These are phyloP conservation scores for Talaromyces sp. DNA, from an alignment of 2,329 filamentous ascomycete species.

Conservation along the genomic window DNA sequence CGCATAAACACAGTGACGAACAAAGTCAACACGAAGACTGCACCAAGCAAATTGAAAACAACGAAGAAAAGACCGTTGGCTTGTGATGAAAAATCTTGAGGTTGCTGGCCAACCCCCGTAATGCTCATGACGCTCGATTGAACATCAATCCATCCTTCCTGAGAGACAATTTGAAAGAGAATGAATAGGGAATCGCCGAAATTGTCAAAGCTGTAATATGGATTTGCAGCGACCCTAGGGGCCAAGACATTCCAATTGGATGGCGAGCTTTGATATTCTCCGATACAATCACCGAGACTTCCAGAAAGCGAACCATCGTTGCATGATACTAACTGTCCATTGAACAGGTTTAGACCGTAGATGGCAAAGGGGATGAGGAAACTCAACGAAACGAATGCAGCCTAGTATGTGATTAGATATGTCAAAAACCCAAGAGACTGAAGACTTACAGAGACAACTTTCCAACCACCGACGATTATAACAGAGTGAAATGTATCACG, in stretches of 20 bases:
- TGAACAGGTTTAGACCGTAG: slow-evolving; percentile 90
- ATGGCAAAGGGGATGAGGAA: slow-evolving; percentile 95
- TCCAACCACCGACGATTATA: slow-evolving; percentile 90
- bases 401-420: slow-evolving; percentile 37
- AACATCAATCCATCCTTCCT: slow-evolving; percentile 97
- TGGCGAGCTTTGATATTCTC: slow-evolving; percentile 73
- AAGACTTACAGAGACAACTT: slow-evolving; percentile 71
- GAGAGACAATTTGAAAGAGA: slow-evolving; percentile 96
- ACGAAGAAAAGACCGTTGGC: slow-evolving; percentile 94
- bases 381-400: slow-evolving; percentile 89
- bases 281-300: slow-evolving; percentile 67
- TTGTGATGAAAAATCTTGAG: slow-evolving; percentile 63
- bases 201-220: slow-evolving; percentile 88
- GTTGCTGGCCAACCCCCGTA: slow-evolving; percentile 71
- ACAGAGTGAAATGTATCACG: slow-evolving; percentile 95
- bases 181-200: slow-evolving; percentile 93
- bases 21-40: slow-evolving; percentile 92
- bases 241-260: slow-evolving; percentile 83
- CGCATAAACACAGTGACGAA: slow-evolving; percentile 99
- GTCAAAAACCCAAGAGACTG: background rate
- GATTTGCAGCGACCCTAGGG: slow-evolving; percentile 75
- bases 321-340: slow-evolving; percentile 73
- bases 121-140: slow-evolving; percentile 81
- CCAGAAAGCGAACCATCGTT: slow-evolving; percentile 66
- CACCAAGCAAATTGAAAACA: slow-evolving; percentile 90